Evolutionary conservation across 2,329 filamentous ascomycete species (phyloP), one percentile per base, ranked within the genome.

Genomic region (Penicillium palitans): DNA sequence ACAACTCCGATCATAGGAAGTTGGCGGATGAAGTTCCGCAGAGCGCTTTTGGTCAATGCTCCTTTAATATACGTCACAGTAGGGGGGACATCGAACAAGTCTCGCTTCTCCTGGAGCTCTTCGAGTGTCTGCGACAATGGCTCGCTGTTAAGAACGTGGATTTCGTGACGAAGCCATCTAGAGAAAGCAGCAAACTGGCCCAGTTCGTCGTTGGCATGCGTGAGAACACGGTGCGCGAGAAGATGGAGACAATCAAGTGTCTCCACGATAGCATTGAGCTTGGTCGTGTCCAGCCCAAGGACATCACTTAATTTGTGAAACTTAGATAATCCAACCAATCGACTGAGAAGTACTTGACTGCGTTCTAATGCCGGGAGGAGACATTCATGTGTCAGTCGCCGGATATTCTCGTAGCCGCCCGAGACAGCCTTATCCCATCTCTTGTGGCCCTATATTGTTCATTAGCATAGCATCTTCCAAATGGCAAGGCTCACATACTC

Each of bases 351-450:
- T 25, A 97, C 86, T 47, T 85, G 84, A 65, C 90, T 89, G 52
- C 93, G 87, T 66, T 98, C 92, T 2, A 98, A 80, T 0, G 91
- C 91, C 0, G 95, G 95, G 2, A 98, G 81, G 52, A 97, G 86
- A 72, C 96, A 93, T 70, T 96, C 89, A 69, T 96, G 93, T 0
- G 92, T 81, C 13, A 98, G 81, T 52, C 85, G 84, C 50, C 91
- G 85, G 10, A 98, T 82, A 54, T 86, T 88, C 59, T 90, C 87
- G 21, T 97, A 87, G 1, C 92, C 91, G 4, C 86, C 85, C 2
- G 85, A 83, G 2, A 96, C 89, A 6, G 90, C 88, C 69, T 93
- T 96, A 62, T 98, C 93, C 95, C 95, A 99, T 49, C 95, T 83
- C 75, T 96, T 97, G 68, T 96, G 90, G 0, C 92, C 92, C 89